Conservation (phyloP, 1,139 yeast species). For the Yamadazyma siamensis region DNA sequence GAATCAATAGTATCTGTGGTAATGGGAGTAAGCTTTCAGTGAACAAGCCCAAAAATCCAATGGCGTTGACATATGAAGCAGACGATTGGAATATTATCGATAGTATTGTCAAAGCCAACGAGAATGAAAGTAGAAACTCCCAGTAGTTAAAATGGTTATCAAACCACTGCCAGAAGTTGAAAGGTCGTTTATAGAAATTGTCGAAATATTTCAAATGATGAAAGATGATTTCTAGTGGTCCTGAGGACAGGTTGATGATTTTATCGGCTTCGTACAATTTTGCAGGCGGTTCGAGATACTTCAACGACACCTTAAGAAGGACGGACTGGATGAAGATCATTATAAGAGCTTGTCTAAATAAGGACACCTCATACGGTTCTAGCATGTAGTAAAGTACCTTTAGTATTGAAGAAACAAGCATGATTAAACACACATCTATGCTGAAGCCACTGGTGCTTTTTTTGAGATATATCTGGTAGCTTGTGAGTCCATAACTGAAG, state of each 20-base stretch:
- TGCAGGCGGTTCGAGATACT: slow-evolving; percentile 44
- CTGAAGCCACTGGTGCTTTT: slow-evolving; percentile 77
- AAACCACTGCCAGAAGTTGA: slow-evolving; percentile 84
- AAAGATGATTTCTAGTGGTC: slow-evolving; percentile 8
- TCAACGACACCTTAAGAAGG: slow-evolving; percentile 58
- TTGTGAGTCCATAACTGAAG: slow-evolving; percentile 82
- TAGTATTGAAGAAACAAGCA: slow-evolving; percentile 74
- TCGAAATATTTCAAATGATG: slow-evolving; percentile 54
- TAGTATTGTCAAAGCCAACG: slow-evolving; percentile 33
- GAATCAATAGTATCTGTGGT: slow-evolving; percentile 77
- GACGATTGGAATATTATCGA: slow-evolving; percentile 44
- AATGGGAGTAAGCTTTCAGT: slow-evolving; percentile 82
- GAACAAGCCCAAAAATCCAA: slow-evolving; percentile 72
- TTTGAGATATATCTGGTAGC: slow-evolving; percentile 60
- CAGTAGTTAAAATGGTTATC: slow-evolving; percentile 53
- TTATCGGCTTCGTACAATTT: slow-evolving; percentile 33
- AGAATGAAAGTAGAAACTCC: slow-evolving; percentile 57
- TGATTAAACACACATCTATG: slow-evolving; percentile 85
- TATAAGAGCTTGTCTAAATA: slow-evolving; percentile 70
- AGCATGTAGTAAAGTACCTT: slow-evolving; percentile 75
- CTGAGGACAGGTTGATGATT: slow-evolving; percentile 19
- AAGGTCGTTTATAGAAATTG: slow-evolving; percentile 64
- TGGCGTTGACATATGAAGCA: slow-evolving; percentile 46
- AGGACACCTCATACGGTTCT: slow-evolving; percentile 73
- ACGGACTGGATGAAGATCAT: slow-evolving; percentile 75